Base-by-base conservation (phyloP, 305 asterid species). In the Fraxinus latifolia region DNA sequence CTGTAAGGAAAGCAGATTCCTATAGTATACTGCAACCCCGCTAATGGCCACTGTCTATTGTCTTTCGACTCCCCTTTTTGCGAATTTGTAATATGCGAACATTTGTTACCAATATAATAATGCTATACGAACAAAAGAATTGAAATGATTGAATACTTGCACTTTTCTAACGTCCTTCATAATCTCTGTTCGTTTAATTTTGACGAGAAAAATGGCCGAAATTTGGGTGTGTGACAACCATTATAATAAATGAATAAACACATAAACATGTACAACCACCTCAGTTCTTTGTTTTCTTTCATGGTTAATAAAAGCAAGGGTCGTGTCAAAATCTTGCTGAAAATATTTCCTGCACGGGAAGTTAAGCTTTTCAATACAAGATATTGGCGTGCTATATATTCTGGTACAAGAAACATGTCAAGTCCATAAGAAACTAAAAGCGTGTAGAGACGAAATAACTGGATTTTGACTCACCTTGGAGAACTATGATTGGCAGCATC, bases 271-370 rank as follows among this genome's bases (percentile, higher is more conserved):
- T 34, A 8, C 7, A 72, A 77, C 86, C 85, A 93, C 99, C 99
- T 95, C 97, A 2, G 92, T 89, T 83, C 91, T 91, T 85, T 94
- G 99, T 84, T 90, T 92, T 82, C 97, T 92, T 92, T 94, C 99
- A 80, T 95, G 88, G 90, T 94, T 93, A 82, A 92, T 85, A 77
- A 88, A 92, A 83, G 99, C 98, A 82, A 95, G 95, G 7, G 97
- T 92, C 14, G 95, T 81, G 83, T 95, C 99, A 90, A 95, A 94
- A 89, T 94, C 97, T 88, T 90, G 97, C 89, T 92, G 97, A 84
- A 89, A 90, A 87, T 82, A 89, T 87, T 91, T 93, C 87, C 99
- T 95, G 94, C 87, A 87, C 34, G 83, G 21, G 71, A 78, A 50
- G 80, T 76, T 62, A 80, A 79, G 75, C 77, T 55, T 55, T 72